These are phyloP conservation scores for Mallotus repandus DNA, from an alignment of 441 rosid species.

Conservation along the genomic window DNA sequence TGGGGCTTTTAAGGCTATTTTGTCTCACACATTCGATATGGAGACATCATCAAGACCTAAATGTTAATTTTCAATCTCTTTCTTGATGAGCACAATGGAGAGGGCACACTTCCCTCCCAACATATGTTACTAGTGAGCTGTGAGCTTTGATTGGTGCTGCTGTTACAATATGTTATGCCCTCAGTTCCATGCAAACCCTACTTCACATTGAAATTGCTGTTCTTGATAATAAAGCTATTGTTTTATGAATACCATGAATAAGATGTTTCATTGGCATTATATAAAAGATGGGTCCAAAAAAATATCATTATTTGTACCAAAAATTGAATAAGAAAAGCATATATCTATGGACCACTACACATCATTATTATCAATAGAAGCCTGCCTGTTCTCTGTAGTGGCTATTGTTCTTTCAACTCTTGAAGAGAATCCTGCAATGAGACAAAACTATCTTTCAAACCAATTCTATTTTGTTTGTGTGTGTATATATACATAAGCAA, in stretches of 20 bases:
- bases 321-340: neutral
- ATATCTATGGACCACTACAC: neutral
- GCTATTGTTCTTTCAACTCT: neutral
- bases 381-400: too few species aligned
- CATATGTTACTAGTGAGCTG: neutral
- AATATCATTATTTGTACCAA: slow-evolving; percentile 7
- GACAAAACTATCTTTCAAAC: neutral
- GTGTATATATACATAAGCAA: neutral
- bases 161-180: slow-evolving; percentile 11
- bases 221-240: neutral
- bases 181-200: slow-evolving; percentile 17
- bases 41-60: neutral
- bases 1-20: slow-evolving; percentile 11
- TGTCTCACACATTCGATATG: slow-evolving; percentile 7
- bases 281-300: neutral
- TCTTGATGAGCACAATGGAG: slow-evolving; percentile 18
- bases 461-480: too few species aligned
- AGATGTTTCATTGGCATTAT: neutral
- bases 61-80: slow-evolving; percentile 15
- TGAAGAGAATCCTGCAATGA: neutral
- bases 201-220: neutral
- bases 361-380: neutral
- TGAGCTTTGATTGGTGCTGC: neutral
- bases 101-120: slow-evolving; percentile 19
- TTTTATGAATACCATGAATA: neutral